Conservation (phyloP, 192 early-diverging fungal genomes). For the Phycomyces nitens region DNA sequence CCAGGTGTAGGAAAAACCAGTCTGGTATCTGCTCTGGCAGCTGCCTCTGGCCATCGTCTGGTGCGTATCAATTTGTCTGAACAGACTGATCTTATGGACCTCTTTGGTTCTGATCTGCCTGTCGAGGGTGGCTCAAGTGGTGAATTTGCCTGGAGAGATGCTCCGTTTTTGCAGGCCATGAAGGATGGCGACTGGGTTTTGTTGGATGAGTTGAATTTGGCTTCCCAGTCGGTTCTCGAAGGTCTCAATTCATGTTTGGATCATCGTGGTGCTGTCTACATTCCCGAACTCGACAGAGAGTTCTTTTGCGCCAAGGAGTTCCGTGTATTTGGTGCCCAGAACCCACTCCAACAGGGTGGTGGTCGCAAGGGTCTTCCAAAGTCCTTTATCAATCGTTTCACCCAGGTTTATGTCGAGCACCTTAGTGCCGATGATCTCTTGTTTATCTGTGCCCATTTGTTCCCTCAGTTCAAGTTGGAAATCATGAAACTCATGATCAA, state of each 20-base stretch:
- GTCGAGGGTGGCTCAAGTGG: slow-evolving; percentile 81
- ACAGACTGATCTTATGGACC: slow-evolving; percentile 97
- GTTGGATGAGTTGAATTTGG: slow-evolving; percentile 96
- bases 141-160: slow-evolving; percentile 96
- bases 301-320: slow-evolving; percentile 81
- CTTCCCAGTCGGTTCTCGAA: slow-evolving; percentile 97
- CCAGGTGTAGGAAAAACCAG: slow-evolving; percentile 98
- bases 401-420: slow-evolving; percentile 89
- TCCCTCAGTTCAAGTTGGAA: slow-evolving; percentile 47
- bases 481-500: slow-evolving; percentile 60
- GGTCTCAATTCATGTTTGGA: slow-evolving; percentile 98
- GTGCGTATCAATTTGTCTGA: slow-evolving; percentile 97
- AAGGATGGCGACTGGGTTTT: slow-evolving; percentile 95
- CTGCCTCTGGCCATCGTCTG: slow-evolving; percentile 74
- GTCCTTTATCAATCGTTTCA: slow-evolving; percentile 96
- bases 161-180: slow-evolving; percentile 95
- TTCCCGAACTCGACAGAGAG: slow-evolving; percentile 89
- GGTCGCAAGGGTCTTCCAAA: slow-evolving; percentile 97
- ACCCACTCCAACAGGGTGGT: slow-evolving; percentile 94
- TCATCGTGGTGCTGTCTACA: slow-evolving; percentile 93
- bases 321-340: slow-evolving; percentile 95
- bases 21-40: slow-evolving; percentile 78
- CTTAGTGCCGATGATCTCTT: slow-evolving; percentile 74
- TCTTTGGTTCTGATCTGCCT: slow-evolving; percentile 97
- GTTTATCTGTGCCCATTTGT: slow-evolving; percentile 63